phyloP scores from a whole-genome alignment of 208 protist genomes.

The Naegleria lovaniensis region DNA sequence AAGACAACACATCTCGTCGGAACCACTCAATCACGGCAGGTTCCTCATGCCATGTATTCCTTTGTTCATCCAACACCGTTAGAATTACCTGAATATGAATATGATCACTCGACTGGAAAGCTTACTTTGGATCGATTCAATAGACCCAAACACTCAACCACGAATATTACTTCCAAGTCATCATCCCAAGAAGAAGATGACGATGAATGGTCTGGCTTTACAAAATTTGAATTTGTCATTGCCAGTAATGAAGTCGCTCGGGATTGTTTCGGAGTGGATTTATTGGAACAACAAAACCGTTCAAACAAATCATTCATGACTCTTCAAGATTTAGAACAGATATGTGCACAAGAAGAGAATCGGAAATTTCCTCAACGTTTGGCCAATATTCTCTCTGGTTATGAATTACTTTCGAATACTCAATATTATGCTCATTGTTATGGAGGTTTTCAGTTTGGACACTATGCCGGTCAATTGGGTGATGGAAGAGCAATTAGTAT shows the following conservation, averaged over 20 bases:
- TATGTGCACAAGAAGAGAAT: neutral
- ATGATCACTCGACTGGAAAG: neutral
- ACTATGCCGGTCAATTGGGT: slow-evolving; percentile 54
- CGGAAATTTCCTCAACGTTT: neutral
- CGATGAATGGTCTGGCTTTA: neutral
- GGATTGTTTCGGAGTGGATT: neutral
- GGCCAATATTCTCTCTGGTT: neutral
- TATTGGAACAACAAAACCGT: neutral
- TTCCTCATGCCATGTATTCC: neutral
- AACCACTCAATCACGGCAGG: neutral
- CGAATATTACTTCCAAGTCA: neutral
- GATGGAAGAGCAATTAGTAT: slow-evolving; percentile 52
- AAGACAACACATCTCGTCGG: too few relatives aligned
- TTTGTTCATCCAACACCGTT: neutral
- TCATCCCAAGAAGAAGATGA: neutral
- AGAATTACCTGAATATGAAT: neutral
- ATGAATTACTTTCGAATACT: neutral
- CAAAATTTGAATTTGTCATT: neutral
- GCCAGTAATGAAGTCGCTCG: neutral
- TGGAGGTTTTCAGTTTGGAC: slow-evolving; percentile 52
- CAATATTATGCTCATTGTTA: slow-evolving; percentile 18
- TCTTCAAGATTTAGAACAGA: neutral
- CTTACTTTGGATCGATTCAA: neutral
- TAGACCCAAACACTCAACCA: neutral
- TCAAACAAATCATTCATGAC: neutral